Evolutionary conservation across 768 basidiomycete species (phyloP).

Genomic region (Suillus subaureus): DNA sequence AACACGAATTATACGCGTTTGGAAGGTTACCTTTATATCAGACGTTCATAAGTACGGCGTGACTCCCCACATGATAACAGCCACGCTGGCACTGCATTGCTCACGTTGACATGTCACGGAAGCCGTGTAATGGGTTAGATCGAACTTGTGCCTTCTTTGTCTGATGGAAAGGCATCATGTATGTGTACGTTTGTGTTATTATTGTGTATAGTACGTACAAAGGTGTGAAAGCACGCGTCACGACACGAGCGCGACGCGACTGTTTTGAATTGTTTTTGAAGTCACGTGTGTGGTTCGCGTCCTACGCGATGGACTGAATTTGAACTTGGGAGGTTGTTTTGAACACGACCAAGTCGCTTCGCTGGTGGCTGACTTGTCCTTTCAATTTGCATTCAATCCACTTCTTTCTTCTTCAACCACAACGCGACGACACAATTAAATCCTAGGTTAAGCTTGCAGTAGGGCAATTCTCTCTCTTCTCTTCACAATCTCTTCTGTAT

Average conservation of each 20-base stretch:
- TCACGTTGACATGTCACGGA: background rate
- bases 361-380: conserved; percentile 38
- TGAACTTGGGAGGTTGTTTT: conserved; percentile 24
- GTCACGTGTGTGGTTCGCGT: conserved; percentile 44
- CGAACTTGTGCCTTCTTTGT: conserved; percentile 1
- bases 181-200: conserved; percentile 1
- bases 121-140: background rate
- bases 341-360: conserved; percentile 22
- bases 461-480: conserved; percentile 35
- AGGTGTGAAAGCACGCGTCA: conserved; percentile 11
- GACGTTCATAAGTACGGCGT: background rate
- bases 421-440: conserved; percentile 27
- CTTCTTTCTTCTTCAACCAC: conserved; percentile 23
- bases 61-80: background rate
- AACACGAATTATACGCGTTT: background rate
- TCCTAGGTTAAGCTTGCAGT: conserved; percentile 19
- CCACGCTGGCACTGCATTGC: background rate
- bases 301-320: conserved; percentile 34
- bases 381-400: conserved; percentile 17
- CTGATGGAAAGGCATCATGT: conserved; percentile 8
- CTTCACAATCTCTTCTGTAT: conserved; percentile 32
- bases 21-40: background rate
- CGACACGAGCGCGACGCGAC: conserved; percentile 34
- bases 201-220: conserved; percentile 3
- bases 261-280: conserved; percentile 36